Evolutionary conservation across 108 stramenopile genomes (phyloP), one percentile per base, ranked within the genome.

Genomic region (Nitzschia inconspicua): DNA sequence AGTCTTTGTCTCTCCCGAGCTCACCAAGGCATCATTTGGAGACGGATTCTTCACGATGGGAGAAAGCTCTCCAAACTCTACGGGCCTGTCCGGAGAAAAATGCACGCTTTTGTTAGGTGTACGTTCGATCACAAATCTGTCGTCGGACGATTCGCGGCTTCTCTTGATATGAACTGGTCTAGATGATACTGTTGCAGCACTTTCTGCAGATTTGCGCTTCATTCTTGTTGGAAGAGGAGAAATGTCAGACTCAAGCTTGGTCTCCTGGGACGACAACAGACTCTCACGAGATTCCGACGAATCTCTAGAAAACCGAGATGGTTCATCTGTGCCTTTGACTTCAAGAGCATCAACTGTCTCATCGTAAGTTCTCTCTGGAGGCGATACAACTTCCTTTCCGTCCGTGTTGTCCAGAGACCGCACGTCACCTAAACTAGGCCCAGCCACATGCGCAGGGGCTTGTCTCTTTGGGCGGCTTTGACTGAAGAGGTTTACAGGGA

Each of bases 401-500:
- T 13, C 14, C 14, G 25, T 22, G 23, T n/a, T n/a, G 24, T 25
- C 50, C 7, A 27, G 6, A 46, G 44, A 20, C 7, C 5, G n/a
- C 6, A 20, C 44, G 5, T 13, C 9, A 5, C n/a, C 22, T 5
- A 5, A 20, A 5, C 10, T 16, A 14, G 9, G n/a, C 19, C 10
- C 19, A 16, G 44, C 44, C 23, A 14, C 14, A 28, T 51, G 5
- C 26, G 14, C 10, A 27, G 8, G 7, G 9, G 54, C 16, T 44
- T 41, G 43, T 37, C 14, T 47, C 32, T 44, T 51, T 30, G 50
- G 58, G 44, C n/a, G n/a, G n/a, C n/a, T n/a, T n/a, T n/a, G n/a
- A n/a, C n/a, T n/a, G 16, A 76, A 82, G 9, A 82, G 60, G 47
- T 52, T 44, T 3, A 44, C 70, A 28, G 93, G 93, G 19, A 95